Percentiles rank a stretch among this genome's conserved stretches.
Evolutionary conservation across 345 rosid genomes (phyloP).

Genomic region (Acer negundo): DNA sequence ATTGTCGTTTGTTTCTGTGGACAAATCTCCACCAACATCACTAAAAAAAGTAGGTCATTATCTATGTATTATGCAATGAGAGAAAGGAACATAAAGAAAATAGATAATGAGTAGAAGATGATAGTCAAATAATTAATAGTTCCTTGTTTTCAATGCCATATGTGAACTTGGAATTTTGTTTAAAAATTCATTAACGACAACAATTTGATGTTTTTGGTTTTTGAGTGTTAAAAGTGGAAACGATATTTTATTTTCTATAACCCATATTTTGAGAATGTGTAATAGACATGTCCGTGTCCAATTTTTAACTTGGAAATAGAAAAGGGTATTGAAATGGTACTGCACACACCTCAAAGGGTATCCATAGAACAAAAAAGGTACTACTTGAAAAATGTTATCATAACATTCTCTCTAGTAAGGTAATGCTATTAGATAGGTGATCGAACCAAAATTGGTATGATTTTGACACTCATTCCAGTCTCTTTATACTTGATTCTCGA

Average conservation of each 20-base stretch:
- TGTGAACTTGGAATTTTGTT: neutral
- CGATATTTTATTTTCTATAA: neutral
- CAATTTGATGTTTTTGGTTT: neutral
- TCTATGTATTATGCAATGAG: too few species aligned
- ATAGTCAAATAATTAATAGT: neutral
- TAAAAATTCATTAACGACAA: too few species aligned
- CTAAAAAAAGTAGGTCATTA: slow-evolving; percentile 53
- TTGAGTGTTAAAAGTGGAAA: neutral
- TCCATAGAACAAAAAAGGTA: neutral
- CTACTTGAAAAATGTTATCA: neutral
- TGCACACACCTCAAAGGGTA: neutral
- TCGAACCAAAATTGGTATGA: too few species aligned
- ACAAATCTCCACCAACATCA: slow-evolving; percentile 66
- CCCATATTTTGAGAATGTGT: neutral
- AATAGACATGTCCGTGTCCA: neutral
- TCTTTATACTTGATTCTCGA: too few species aligned
- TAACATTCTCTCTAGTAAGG: neutral
- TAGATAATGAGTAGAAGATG: neutral
- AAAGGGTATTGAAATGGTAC: too few species aligned
- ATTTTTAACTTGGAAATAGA: neutral
- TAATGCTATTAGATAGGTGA: neutral
- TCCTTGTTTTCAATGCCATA: neutral
- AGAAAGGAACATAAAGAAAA: neutral
- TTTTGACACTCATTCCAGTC: too few species aligned
- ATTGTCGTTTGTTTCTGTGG: slow-evolving; percentile 66